phyloP scores from a whole-genome alignment of 176 grass and related monocot genomes.

The Oryza meyeriana region DNA sequence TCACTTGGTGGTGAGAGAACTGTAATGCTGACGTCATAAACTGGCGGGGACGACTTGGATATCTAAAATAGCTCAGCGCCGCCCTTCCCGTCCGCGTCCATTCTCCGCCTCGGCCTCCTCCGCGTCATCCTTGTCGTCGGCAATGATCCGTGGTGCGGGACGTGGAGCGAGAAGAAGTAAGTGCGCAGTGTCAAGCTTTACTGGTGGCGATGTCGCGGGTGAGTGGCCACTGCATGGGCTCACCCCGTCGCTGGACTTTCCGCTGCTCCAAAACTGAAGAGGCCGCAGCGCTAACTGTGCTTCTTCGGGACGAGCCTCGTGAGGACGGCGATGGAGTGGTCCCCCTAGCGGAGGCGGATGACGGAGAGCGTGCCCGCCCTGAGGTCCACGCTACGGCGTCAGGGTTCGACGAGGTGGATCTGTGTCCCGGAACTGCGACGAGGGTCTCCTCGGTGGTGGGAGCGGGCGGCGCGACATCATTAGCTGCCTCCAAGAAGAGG shows the following conservation, averaged over 20 bases:
- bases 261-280: constrained; percentile 32
- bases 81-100: constrained; percentile 24
- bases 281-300: constrained; percentile 24
- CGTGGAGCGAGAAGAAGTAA: constrained; percentile 96
- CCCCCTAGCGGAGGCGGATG: constrained; percentile 69
- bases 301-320: constrained; percentile 44
- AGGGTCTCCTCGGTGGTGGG: constrained; percentile 62
- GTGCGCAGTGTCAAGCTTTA: constrained; percentile 88
- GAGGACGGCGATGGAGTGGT: constrained; percentile 79
- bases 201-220: constrained; percentile 68
- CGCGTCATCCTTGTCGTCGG: constrained; percentile 36
- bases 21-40: too few relatives aligned
- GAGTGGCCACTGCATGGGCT: constrained; percentile 87
- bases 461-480: constrained; percentile 35
- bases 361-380: constrained; percentile 72
- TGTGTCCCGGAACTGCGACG: constrained; percentile 61
- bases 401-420: constrained; percentile 83
- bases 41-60: too few relatives aligned
- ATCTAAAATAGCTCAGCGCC: constrained; percentile 75
- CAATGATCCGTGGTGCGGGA: constrained; percentile 51
- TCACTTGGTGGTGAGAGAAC: too few relatives aligned
- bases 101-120: constrained; percentile 17
- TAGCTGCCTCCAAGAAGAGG: constrained; percentile 64
- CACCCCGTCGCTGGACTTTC: constrained; percentile 8
- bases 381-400: constrained; percentile 88